Evolutionary conservation across 805 yeast species (phyloP).

Genomic region (Yamadazyma ubonensis): DNA sequence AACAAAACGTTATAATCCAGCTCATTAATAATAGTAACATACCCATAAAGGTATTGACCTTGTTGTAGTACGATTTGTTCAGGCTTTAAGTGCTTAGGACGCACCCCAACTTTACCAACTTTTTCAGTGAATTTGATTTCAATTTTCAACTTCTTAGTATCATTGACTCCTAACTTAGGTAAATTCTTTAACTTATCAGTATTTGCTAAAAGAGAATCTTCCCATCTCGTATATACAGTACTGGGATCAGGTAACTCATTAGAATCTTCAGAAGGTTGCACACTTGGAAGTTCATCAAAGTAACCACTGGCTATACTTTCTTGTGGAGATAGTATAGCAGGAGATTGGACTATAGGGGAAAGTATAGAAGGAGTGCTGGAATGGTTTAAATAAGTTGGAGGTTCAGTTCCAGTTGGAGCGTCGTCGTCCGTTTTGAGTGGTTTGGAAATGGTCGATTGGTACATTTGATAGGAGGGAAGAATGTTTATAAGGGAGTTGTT

Average conservation of each 20-base stretch:
- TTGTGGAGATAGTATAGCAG: conserved; percentile 5
- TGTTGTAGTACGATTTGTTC: conserved; percentile 31
- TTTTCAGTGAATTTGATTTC: conserved; percentile 33
- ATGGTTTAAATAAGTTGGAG: conserved; percentile 30
- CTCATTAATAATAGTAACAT: conserved; percentile 30
- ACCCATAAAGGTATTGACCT: conserved; percentile 39
- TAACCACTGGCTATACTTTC: conserved; percentile 6
- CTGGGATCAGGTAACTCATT: conserved; percentile 12
- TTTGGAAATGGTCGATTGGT: conserved; percentile 27
- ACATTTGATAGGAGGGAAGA: conserved; percentile 42
- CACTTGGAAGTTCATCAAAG: conserved; percentile 7
- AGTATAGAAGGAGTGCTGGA: neutral
- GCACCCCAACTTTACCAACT: conserved; percentile 32
- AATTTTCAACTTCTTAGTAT: conserved; percentile 26
- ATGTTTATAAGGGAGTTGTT: conserved; percentile 30
- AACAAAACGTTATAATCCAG: conserved; percentile 30
- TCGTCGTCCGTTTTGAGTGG: conserved; percentile 6
- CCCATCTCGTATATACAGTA: conserved; percentile 19
- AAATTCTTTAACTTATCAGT: conserved; percentile 32
- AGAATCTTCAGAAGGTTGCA: neutral
- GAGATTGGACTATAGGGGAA: conserved; percentile 2
- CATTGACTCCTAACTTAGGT: conserved; percentile 27
- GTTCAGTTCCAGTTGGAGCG: conserved; percentile 27
- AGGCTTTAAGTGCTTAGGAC: conserved; percentile 32
- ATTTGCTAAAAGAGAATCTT: conserved; percentile 37